A percentile compares a stretch with the other conserved stretches of the same genome.
phyloP scores from a whole-genome alignment of 768 basidiomycete genomes.

The Tephrocybe sp. region DNA sequence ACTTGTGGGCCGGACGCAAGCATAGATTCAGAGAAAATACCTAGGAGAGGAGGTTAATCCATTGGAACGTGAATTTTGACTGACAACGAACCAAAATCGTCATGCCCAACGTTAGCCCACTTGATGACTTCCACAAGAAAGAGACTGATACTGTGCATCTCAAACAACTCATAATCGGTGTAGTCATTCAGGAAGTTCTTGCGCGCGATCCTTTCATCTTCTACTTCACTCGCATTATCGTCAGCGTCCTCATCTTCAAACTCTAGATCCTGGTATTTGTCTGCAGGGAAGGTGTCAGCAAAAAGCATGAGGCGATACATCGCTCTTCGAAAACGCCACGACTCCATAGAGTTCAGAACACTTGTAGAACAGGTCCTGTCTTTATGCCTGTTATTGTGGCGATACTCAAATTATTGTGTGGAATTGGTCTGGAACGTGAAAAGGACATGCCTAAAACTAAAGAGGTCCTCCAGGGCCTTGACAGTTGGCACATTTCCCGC shows the following conservation, averaged over 20 bases:
- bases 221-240: constrained; percentile 3
- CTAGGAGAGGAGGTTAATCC: neutral
- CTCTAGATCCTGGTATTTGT: neutral
- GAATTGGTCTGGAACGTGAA: neutral
- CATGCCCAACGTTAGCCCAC: constrained; percentile 4
- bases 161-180: constrained; percentile 10
- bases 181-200: constrained; percentile 12
- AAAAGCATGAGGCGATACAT: constrained; percentile 19
- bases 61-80: neutral
- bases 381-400: constrained; percentile 28
- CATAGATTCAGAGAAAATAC: neutral
- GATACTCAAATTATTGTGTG: neutral
- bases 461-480: constrained; percentile 33
- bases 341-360: constrained; percentile 29
- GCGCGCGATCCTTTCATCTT: constrained; percentile 5
- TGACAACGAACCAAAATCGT: neutral
- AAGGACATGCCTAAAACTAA: constrained; percentile 37
- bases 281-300: constrained; percentile 9
- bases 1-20: constrained; percentile 9
- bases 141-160: constrained; percentile 14
- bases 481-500: constrained; percentile 24
- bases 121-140: constrained; percentile 15
- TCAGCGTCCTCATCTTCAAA: constrained; percentile 5
- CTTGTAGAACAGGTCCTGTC: constrained; percentile 31
- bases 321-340: constrained; percentile 22